A percentile compares a stretch with the other conserved stretches of the same genome.
These are phyloP conservation scores for Kwoniella heveanensis DNA, from an alignment of 768 basidiomycete species.

Conservation along the genomic window DNA sequence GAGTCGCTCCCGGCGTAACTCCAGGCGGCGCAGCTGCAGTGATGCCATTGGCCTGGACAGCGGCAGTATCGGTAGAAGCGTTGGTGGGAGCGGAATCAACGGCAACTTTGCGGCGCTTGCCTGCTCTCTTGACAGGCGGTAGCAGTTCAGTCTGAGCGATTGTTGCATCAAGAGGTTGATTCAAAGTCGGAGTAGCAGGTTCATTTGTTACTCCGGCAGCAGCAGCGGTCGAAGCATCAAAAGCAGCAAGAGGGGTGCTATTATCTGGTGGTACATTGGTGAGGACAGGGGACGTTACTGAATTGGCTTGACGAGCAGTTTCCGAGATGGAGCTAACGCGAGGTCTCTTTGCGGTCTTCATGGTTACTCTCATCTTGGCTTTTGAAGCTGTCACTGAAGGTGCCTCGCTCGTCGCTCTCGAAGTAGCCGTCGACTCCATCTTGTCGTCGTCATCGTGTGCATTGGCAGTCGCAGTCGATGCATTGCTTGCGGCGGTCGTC, in stretches of 20 bases:
- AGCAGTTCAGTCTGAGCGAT: slow-evolving; percentile 31
- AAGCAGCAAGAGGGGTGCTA: neutral
- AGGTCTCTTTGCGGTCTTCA: slow-evolving; percentile 36
- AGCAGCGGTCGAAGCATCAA: neutral
- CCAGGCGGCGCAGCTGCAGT: neutral
- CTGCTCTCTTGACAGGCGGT: slow-evolving; percentile 43
- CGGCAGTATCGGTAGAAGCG: neutral
- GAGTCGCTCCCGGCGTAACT: neutral
- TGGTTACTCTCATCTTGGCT: slow-evolving; percentile 31
- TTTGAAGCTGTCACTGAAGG: slow-evolving; percentile 16
- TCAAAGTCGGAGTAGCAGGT: slow-evolving; percentile 1
- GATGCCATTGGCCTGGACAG: slow-evolving; percentile 7
- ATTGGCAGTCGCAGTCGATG: slow-evolving; percentile 1
- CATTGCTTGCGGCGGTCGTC: slow-evolving; percentile 7
- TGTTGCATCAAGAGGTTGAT: slow-evolving; percentile 1
- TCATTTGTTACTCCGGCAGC: neutral
- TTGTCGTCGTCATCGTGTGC: slow-evolving; percentile 18
- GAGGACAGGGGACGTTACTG: neutral
- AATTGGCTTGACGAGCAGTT: slow-evolving; percentile 3
- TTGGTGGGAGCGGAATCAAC: neutral
- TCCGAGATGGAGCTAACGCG: slow-evolving; percentile 32
- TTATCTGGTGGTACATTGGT: neutral
- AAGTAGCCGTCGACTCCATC: slow-evolving; percentile 16
- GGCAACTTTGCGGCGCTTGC: slow-evolving; percentile 25
- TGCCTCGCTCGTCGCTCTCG: slow-evolving; percentile 29